Percentiles rank a stretch among this genome's conserved stretches.
Conservation (phyloP, 352 stramenopile genomes). For the Thalassiosira hispida region DNA sequence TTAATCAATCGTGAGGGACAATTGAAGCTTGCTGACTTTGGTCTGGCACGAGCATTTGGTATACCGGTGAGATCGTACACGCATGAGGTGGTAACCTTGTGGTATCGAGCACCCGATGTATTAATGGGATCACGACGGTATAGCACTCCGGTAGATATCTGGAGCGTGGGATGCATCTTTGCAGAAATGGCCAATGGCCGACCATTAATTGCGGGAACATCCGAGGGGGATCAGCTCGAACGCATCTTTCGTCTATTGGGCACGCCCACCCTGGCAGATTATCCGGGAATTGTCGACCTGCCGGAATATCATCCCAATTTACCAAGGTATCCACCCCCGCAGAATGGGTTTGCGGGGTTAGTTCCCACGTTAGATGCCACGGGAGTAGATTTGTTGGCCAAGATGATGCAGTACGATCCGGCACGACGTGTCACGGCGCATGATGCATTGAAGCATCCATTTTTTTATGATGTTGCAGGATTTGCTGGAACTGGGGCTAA, state of each 20-base stretch:
- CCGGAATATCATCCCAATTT: slow-evolving; percentile 96
- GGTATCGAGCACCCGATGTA: slow-evolving; percentile 98
- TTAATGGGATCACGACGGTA: slow-evolving; percentile 98
- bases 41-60: slow-evolving; percentile 98
- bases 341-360: slow-evolving; percentile 89
- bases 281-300: slow-evolving; percentile 95
- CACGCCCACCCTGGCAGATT: slow-evolving; percentile 93
- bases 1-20: slow-evolving; percentile 83
- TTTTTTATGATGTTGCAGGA: slow-evolving; percentile 91
- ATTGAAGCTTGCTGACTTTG: slow-evolving; percentile 99
- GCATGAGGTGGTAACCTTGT: slow-evolving; percentile 99
- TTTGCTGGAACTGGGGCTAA: neutral
- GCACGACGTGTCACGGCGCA: slow-evolving; percentile 92
- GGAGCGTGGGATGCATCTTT: slow-evolving; percentile 98
- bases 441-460: slow-evolving; percentile 95
- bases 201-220: slow-evolving; percentile 96
- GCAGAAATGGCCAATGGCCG: slow-evolving; percentile 90
- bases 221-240: slow-evolving; percentile 94
- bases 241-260: slow-evolving; percentile 97
- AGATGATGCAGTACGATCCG: slow-evolving; percentile 95
- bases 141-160: slow-evolving; percentile 99
- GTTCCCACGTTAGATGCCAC: slow-evolving; percentile 91
- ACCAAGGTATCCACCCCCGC: slow-evolving; percentile 88
- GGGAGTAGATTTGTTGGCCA: slow-evolving; percentile 92
- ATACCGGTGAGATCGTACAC: slow-evolving; percentile 99